phyloP scores from a whole-genome alignment of 768 basidiomycete species.

The Kwoniella pini region DNA sequence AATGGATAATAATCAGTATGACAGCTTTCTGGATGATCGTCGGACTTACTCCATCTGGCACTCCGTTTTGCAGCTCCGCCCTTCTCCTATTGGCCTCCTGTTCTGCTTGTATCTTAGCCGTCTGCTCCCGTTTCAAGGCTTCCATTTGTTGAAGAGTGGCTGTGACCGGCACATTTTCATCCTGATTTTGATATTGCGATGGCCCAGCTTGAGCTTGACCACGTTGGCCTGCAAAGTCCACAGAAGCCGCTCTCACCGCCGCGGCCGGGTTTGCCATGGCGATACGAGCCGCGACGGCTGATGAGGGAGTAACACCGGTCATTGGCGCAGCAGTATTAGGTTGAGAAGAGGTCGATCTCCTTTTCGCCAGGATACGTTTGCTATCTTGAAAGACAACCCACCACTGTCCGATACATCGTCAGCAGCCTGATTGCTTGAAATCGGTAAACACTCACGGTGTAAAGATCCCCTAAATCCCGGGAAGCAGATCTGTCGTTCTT shows the following conservation, averaged over 20 bases:
- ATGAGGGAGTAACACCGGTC: constrained; percentile 17
- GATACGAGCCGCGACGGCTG: constrained; percentile 31
- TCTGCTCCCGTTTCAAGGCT: constrained; percentile 22
- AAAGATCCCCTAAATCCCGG: constrained; percentile 25
- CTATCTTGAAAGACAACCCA: constrained; percentile 24
- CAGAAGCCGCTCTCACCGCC: constrained; percentile 26
- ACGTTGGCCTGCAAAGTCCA: constrained; percentile 4
- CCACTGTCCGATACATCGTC: constrained; percentile 20
- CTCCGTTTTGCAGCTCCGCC: neutral
- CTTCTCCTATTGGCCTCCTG: constrained; percentile 4
- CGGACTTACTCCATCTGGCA: constrained; percentile 4
- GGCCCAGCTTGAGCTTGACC: constrained; percentile 11
- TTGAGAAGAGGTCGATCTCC: neutral
- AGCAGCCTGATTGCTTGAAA: too few species aligned
- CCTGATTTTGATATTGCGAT: neutral
- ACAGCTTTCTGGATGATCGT: neutral
- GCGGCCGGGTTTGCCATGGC: constrained; percentile 26
- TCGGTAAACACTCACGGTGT: constrained; percentile 15
- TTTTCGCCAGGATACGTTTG: constrained; percentile 3
- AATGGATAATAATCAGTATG: neutral
- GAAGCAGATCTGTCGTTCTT: neutral
- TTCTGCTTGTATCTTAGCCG: constrained; percentile 24
- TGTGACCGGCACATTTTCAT: constrained; percentile 10
- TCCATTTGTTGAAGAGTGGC: constrained; percentile 23
- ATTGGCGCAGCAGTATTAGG: constrained; percentile 9